Conservation (phyloP, 1,139 yeast genomes). For the Saccharomyces hybrid region DNA sequence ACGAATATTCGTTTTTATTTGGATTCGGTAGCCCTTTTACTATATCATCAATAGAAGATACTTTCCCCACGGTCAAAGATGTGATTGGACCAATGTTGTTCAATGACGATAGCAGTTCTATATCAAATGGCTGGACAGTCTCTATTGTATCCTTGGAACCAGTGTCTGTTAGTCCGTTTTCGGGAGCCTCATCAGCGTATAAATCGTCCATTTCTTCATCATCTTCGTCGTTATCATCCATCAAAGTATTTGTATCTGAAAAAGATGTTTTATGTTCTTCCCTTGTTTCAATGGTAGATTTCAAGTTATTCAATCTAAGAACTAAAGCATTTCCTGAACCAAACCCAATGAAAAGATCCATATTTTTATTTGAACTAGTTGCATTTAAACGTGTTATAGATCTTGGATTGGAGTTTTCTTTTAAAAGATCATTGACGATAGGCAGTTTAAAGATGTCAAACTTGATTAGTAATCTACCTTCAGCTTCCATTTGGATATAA, state of each 20-base stretch:
- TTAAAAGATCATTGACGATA: conserved; percentile 27
- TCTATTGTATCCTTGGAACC: conserved; percentile 30
- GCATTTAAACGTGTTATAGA: conserved; percentile 20
- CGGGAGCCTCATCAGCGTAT: conserved; percentile 18
- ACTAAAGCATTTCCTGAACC: conserved; percentile 29
- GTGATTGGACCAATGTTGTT: conserved; percentile 70
- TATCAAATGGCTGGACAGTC: conserved; percentile 32
- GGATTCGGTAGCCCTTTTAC: conserved; percentile 64
- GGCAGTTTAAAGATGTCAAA: conserved; percentile 27
- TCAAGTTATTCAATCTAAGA: conserved; percentile 26
- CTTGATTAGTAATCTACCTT: conserved; percentile 27
- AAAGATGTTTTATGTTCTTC: conserved; percentile 12
- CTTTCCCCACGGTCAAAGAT: conserved; percentile 58
- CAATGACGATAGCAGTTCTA: conserved; percentile 47
- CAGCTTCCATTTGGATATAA: conserved; percentile 25
- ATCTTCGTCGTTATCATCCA: conserved; percentile 18
- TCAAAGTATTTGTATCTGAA: conserved; percentile 3
- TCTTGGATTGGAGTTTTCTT: conserved; percentile 21
- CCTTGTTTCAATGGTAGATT: conserved; percentile 25
- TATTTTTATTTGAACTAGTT: conserved; percentile 10
- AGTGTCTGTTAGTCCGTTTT: conserved; percentile 1
- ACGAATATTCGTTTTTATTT: conserved; percentile 53
- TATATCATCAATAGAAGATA: conserved; percentile 45
- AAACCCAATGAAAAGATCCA: conserved; percentile 28
- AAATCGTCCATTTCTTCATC: conserved; percentile 30